Conservation (phyloP, 1,139 yeast genomes). For the Yamadazyma blattariae region DNA sequence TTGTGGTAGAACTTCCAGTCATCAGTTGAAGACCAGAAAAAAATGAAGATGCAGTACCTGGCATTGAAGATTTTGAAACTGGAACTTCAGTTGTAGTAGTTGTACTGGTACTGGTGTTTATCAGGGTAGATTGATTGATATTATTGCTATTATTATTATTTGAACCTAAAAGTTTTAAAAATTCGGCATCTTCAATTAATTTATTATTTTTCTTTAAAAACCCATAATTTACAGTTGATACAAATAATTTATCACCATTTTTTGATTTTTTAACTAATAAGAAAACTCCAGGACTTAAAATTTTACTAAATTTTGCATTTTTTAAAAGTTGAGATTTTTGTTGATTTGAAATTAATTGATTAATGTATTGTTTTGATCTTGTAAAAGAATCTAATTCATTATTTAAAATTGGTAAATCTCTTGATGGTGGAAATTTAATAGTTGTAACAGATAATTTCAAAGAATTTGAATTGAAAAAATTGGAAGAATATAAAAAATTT, state of each 20-base stretch:
- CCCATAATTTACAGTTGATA: constrained; percentile 83
- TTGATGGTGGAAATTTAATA: constrained; percentile 76
- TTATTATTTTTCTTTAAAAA: constrained; percentile 67
- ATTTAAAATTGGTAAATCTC: constrained; percentile 55
- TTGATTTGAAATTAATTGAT: constrained; percentile 42
- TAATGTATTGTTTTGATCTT: constrained; percentile 40
- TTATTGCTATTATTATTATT: background rate
- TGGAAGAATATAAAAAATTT: constrained; percentile 19
- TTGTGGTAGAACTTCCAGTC: too few species aligned
- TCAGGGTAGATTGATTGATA: too few species aligned
- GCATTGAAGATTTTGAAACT: background rate
- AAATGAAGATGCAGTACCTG: too few species aligned
- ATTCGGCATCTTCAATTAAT: constrained; percentile 80
- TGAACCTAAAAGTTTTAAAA: constrained; percentile 40
- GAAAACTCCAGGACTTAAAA: constrained; percentile 83
- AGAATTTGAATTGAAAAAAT: constrained; percentile 18
- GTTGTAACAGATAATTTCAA: constrained; percentile 44
- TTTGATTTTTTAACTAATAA: constrained; percentile 48
- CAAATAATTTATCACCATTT: constrained; percentile 55
- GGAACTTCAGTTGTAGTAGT: background rate
- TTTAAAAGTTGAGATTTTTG: constrained; percentile 46
- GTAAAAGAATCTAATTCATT: constrained; percentile 46
- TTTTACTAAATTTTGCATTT: constrained; percentile 46
- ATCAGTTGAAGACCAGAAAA: too few species aligned
- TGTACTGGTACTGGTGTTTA: too few species aligned